Evolutionary conservation across 2,329 filamentous ascomycete genomes (phyloP).

Genomic region (Pestalotiopsis sp.): DNA sequence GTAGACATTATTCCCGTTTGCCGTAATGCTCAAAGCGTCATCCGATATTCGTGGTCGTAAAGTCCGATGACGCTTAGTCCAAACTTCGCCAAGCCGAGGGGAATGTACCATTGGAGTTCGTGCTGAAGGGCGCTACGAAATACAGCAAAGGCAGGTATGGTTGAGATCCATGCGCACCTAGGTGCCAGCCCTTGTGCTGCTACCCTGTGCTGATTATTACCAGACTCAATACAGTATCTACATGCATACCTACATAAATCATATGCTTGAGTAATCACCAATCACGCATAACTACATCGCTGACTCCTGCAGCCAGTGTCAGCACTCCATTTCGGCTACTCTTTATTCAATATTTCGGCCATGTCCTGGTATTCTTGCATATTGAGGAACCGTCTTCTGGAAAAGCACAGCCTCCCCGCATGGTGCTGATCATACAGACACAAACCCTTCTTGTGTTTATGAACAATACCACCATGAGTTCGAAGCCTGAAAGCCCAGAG

Average conservation of each 20-base stretch:
- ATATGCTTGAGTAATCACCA: not conserved
- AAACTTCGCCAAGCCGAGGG: too few species aligned
- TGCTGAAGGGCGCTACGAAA: too few species aligned
- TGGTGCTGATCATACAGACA: not conserved
- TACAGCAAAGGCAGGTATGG: too few species aligned
- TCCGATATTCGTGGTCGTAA: too few species aligned
- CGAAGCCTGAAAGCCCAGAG: not conserved
- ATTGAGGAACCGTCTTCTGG: not conserved
- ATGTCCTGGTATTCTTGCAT: not conserved
- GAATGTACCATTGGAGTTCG: too few species aligned
- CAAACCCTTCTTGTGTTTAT: too few species aligned
- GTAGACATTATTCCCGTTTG: too few species aligned
- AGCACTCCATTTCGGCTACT: not conserved
- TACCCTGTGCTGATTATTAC: not conserved
- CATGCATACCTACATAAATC: too few species aligned
- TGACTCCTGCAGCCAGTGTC: not conserved
- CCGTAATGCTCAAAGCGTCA: too few species aligned
- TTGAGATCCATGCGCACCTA: too few species aligned
- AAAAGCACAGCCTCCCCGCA: not conserved
- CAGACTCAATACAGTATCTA: too few species aligned
- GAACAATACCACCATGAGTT: not conserved
- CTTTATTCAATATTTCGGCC: not conserved
- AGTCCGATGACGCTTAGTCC: too few species aligned
- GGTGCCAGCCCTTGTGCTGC: not conserved
- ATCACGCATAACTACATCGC: not conserved